These are phyloP conservation scores for Trichoderma simmonsii DNA, from an alignment of 2,329 filamentous ascomycete species.

Conservation along the genomic window DNA sequence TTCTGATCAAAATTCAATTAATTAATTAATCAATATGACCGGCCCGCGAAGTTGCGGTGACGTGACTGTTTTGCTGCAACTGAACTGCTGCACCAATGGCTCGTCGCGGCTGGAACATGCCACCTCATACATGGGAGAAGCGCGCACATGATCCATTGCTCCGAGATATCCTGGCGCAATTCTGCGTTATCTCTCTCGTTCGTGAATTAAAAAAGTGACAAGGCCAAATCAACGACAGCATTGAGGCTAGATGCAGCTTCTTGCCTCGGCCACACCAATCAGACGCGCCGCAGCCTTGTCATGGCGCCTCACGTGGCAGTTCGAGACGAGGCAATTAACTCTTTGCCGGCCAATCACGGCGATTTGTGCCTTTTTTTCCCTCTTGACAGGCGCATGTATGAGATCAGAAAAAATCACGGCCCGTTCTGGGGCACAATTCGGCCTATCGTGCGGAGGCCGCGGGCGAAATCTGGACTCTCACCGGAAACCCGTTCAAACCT, in stretches of 20 bases:
- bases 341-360: slow-evolving; percentile 1
- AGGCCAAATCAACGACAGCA: background rate
- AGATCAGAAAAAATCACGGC: background rate
- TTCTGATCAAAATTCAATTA: background rate
- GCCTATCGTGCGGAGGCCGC: background rate
- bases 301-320: slow-evolving; percentile 12
- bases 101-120: slow-evolving; percentile 5
- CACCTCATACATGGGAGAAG: background rate
- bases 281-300: slow-evolving; percentile 13
- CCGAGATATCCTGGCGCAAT: slow-evolving; percentile 5
- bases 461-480: background rate
- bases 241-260: background rate
- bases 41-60: slow-evolving; percentile 8
- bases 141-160: slow-evolving; percentile 18
- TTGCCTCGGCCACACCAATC: slow-evolving; percentile 2
- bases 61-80: background rate
- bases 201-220: background rate
- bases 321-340: slow-evolving; percentile 16
- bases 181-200: background rate
- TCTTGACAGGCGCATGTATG: background rate
- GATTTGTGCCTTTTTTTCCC: background rate
- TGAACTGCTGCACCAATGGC: slow-evolving; percentile 1
- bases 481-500: background rate
- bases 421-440: background rate
- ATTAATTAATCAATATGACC: background rate